Conservation (phyloP, 2,329 filamentous ascomycete genomes). For the Colletotrichum magnum region DNA sequence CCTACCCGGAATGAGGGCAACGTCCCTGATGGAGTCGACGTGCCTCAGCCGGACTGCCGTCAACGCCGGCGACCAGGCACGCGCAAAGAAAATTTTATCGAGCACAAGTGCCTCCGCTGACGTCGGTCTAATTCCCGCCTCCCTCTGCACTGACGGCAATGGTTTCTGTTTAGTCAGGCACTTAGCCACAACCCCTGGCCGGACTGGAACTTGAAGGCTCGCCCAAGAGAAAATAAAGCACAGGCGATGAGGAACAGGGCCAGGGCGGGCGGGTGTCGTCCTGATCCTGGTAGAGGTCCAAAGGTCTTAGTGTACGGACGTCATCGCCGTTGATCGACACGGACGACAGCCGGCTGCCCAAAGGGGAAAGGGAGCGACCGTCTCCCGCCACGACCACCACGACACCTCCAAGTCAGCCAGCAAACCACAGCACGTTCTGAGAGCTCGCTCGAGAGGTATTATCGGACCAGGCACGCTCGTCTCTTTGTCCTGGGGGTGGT, state of each 20-base stretch:
- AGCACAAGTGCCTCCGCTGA: constrained; percentile 26
- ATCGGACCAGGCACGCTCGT: neutral
- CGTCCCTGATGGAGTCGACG: constrained; percentile 14
- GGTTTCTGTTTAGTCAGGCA: constrained; percentile 25
- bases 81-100: neutral
- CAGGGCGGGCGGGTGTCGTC: neutral
- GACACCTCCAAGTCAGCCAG: neutral
- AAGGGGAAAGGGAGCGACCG: constrained; percentile 35
- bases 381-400: constrained; percentile 10
- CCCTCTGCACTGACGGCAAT: constrained; percentile 5
- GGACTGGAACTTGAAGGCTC: neutral
- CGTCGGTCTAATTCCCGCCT: constrained; percentile 33
- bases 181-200: constrained; percentile 5
- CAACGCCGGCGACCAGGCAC: constrained; percentile 7
- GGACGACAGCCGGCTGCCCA: constrained; percentile 34
- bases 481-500: neutral
- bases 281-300: constrained; percentile 8
- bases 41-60: constrained; percentile 19
- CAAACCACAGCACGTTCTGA: neutral
- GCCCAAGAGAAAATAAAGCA: constrained; percentile 7
- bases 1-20: no score
- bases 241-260: constrained; percentile 13
- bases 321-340: constrained; percentile 37
- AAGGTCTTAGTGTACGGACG: constrained; percentile 14
- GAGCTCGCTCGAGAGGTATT: neutral